phyloP scores from a whole-genome alignment of 2,329 filamentous ascomycete genomes.

The Elsinoe necatrix region DNA sequence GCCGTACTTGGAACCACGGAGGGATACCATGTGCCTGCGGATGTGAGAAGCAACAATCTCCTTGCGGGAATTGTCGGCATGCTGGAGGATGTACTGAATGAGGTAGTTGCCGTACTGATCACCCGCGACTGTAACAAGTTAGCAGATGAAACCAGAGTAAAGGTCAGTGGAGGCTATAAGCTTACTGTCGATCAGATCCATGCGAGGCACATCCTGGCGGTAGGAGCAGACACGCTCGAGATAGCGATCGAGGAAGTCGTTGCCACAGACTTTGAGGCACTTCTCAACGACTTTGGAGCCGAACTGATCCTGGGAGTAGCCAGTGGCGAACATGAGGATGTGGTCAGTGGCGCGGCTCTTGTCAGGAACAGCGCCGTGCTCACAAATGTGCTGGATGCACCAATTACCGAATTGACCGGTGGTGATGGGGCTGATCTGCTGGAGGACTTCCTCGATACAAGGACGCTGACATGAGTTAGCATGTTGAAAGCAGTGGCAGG shows the following conservation, averaged over 20 bases:
- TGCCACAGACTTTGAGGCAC: conserved; percentile 90
- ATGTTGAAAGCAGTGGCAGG: background rate
- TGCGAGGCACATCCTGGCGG: conserved; percentile 80
- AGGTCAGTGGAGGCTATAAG: conserved; percentile 18
- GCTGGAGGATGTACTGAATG: conserved; percentile 91
- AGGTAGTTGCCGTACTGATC: conserved; percentile 99
- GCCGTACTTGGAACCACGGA: conserved; percentile 95
- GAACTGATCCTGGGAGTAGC: conserved; percentile 99
- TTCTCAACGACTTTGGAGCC: conserved; percentile 99
- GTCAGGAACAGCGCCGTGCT: conserved; percentile 85
- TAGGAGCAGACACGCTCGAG: conserved; percentile 90
- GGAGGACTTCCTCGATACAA: conserved; percentile 92
- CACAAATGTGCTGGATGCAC: conserved; percentile 99
- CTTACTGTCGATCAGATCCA: conserved; percentile 86
- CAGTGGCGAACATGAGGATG: conserved; percentile 83
- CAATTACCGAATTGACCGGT: conserved; percentile 98
- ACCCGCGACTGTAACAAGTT: conserved; percentile 58
- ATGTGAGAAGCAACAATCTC: conserved; percentile 92
- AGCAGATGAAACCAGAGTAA: conserved; percentile 5
- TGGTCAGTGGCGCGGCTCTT: conserved; percentile 91
- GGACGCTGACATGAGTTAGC: conserved; percentile 59
- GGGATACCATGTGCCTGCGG: conserved; percentile 97
- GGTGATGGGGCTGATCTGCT: conserved; percentile 90
- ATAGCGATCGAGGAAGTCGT: conserved; percentile 85
- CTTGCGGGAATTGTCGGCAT: conserved; percentile 77